Base-by-base conservation (phyloP, 164 flowering plant genomes). In the Platanus orientalis region DNA sequence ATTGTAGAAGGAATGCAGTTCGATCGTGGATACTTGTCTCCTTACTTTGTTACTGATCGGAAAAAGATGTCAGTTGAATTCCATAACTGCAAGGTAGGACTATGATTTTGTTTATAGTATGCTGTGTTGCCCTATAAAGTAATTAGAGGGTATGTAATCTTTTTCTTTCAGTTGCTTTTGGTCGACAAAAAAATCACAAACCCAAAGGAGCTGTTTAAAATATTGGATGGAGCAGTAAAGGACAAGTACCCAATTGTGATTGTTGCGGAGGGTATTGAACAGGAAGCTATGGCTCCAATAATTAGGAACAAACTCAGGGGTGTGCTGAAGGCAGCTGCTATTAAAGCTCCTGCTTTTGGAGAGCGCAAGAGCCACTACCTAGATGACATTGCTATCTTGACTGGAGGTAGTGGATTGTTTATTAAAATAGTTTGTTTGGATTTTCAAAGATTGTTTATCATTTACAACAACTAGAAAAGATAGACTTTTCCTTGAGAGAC, bases 1-100 rank as follows among this genome's bases (percentile, higher is more conserved):
- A 66, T 90, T 65, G 92, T 85, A 16, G 89, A 90, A 68, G 96
- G 98, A 67, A 92, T 90, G 96, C 89, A 90, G 29, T 92, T 92
- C 67, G 86, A 88, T 76, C 93, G 96, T 30, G 98, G 98, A 54
- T 92, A 82, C 71, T 66, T 92, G 75, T 92, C 98, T 55, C 90
- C 87, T 49, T 88, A 90, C 70, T 88, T 92, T 61, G 93, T 88
- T 55, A 92, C 90, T 30, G 93, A 92, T 72, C 58, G 88, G 53
- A 61, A 63, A 57, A 88, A 72, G 68, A 86, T 68, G 87, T 56
- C 57, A 3, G 91, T 74, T 9, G 96, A 90, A 69, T 84, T 78
- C 68, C 80, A 88, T 6, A 48, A 84, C 55, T 90, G 93, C 85
- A 92, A 88, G 90, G 98, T 92, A 73, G 24, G 54, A 49, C 42